phyloP scores from a whole-genome alignment of 106 monocot species.

The Dendrobium nobile region DNA sequence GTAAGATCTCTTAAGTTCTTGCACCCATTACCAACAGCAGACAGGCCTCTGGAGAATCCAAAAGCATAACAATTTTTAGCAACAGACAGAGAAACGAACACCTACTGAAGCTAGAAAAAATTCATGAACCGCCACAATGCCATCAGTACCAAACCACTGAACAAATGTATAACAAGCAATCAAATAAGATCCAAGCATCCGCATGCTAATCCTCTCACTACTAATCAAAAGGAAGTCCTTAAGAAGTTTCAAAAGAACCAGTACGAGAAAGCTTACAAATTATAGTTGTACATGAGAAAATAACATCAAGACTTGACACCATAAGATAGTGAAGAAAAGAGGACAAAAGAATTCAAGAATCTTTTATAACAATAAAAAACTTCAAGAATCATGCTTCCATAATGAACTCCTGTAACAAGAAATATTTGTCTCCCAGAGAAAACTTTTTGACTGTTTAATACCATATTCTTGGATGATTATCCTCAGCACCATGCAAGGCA shows the following conservation, averaged over 20 bases:
- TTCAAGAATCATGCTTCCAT: too few species aligned
- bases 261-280: too few species aligned
- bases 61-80: neutral
- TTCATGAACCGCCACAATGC: neutral
- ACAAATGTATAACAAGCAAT: neutral
- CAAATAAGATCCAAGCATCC: constrained; percentile 1
- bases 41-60: constrained; percentile 57
- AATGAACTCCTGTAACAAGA: too few species aligned
- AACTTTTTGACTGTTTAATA: neutral
- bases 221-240: neutral
- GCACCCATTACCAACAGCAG: constrained; percentile 87
- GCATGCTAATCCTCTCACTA: neutral
- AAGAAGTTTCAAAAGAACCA: neutral
- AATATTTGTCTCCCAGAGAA: too few species aligned
- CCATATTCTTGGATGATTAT: neutral
- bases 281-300: too few species aligned
- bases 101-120: neutral
- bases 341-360: too few species aligned
- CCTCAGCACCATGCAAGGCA: too few species aligned
- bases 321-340: too few species aligned
- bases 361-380: too few species aligned
- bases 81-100: neutral
- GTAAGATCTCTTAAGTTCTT: constrained; percentile 70
- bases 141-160: neutral
- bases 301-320: too few species aligned